These are phyloP conservation scores for Lipomyces anomalus DNA, from an alignment of 805 yeast genomes.

Conservation along the genomic window DNA sequence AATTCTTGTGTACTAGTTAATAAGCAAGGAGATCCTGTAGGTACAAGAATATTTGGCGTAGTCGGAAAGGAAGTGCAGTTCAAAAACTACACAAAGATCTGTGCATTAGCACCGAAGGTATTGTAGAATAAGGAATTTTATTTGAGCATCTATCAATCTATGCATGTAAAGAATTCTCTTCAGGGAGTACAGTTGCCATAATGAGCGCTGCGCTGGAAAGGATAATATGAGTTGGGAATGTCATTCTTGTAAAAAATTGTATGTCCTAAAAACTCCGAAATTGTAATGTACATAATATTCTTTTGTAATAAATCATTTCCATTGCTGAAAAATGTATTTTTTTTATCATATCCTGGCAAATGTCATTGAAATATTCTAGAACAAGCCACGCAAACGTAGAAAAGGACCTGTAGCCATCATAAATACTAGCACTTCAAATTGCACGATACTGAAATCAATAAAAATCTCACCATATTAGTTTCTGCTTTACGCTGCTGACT, in stretches of 20 bases:
- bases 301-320: no score
- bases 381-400: constrained; percentile 86
- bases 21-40: constrained; percentile 89
- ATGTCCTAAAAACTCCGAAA: no score
- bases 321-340: background rate
- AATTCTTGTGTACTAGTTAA: constrained; percentile 94
- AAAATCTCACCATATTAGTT: constrained; percentile 62
- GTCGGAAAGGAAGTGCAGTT: constrained; percentile 88
- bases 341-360: background rate
- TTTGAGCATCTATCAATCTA: no score
- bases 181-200: no score
- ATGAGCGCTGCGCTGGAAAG: no score
- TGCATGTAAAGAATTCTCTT: no score
- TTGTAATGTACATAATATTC: background rate
- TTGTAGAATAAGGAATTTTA: constrained; percentile 5
- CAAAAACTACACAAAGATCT: constrained; percentile 76
- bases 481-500: constrained; percentile 92
- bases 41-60: constrained; percentile 80
- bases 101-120: constrained; percentile 79
- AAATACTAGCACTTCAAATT: no score
- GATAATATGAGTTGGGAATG: no score
- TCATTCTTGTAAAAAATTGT: no score
- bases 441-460: no score
- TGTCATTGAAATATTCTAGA: constrained; percentile 53
- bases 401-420: constrained; percentile 39